These are phyloP conservation scores for Lichtheimia ramosa DNA, from an alignment of 371 early-diverging fungal species.

Conservation along the genomic window DNA sequence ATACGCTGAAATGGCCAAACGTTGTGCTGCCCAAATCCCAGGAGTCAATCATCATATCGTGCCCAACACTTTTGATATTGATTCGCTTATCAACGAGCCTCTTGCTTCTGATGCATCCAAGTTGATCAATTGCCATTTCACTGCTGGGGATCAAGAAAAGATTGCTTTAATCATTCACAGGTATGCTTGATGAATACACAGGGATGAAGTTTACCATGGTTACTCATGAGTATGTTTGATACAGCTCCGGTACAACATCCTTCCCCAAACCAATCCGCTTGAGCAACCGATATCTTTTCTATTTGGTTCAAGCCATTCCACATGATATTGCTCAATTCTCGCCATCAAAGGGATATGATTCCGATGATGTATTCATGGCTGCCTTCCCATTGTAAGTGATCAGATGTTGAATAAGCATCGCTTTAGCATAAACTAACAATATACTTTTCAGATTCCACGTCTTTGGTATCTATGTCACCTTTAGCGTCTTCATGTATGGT, in stretches of 20 bases:
- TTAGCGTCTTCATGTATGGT: background rate
- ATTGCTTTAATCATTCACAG: constrained; percentile 20
- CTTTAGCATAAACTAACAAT: too few species aligned
- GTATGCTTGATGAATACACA: background rate
- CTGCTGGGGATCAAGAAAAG: constrained; percentile 9
- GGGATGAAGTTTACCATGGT: too few species aligned
- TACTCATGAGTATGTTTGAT: background rate
- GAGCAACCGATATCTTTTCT: constrained; percentile 23
- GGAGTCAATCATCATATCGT: background rate
- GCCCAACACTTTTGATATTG: constrained; percentile 3
- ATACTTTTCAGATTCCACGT: constrained; percentile 7
- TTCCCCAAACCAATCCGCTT: constrained; percentile 32
- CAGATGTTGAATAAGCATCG: too few species aligned
- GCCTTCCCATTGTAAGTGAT: too few species aligned
- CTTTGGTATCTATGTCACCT: constrained; percentile 8
- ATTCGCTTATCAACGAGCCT: background rate
- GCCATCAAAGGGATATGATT: background rate
- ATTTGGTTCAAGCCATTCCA: constrained; percentile 1
- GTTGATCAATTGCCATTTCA: background rate
- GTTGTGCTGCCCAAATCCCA: background rate
- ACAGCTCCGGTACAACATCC: constrained; percentile 25
- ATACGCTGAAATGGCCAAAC: constrained; percentile 10
- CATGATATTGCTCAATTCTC: background rate
- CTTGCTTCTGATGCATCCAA: background rate
- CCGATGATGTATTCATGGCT: constrained; percentile 2